Percentiles rank a stretch among this genome's conserved stretches.
phyloP scores from a whole-genome alignment of 2,329 filamentous ascomycete species.

The Celoporthe dispersa region DNA sequence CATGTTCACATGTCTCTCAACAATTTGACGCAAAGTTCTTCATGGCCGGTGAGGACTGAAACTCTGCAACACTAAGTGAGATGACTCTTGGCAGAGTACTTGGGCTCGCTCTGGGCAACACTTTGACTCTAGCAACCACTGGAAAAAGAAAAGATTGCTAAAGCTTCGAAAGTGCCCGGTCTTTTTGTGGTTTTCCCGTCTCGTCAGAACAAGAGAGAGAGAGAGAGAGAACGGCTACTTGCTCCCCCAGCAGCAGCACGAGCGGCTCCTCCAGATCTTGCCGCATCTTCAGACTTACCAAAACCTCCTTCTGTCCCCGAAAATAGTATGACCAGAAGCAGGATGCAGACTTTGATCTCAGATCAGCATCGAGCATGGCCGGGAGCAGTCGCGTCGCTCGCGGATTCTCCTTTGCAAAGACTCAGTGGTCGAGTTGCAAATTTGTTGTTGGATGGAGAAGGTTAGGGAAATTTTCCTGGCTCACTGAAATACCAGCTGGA shows the following conservation, averaged over 20 bases:
- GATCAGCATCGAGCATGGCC: not conserved
- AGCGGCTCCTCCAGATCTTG: not conserved
- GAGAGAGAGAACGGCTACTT: not conserved
- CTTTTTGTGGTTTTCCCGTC: not conserved
- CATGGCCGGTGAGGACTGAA: slow-evolving; percentile 69
- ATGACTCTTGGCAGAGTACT: slow-evolving; percentile 86
- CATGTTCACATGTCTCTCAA: slow-evolving; percentile 69
- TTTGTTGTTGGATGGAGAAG: not conserved
- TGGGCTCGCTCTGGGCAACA: slow-evolving; percentile 78
- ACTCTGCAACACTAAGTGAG: slow-evolving; percentile 93
- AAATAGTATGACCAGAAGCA: not conserved
- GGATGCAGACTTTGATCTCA: not conserved
- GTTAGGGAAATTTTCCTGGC: slow-evolving; percentile 7
- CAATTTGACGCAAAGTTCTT: slow-evolving; percentile 85
- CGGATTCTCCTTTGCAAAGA: not conserved
- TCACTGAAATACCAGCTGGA: not conserved
- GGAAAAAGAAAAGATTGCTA: slow-evolving; percentile 59
- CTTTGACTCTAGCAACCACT: slow-evolving; percentile 86
- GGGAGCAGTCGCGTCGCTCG: not conserved
- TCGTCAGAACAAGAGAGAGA: not conserved
- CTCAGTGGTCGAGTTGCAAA: not conserved
- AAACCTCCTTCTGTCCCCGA: not conserved
- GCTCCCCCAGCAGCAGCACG: not conserved
- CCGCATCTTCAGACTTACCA: not conserved
- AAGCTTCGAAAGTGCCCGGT: slow-evolving; percentile 90